Evolutionary conservation across 2,329 filamentous ascomycete genomes (phyloP).

Genomic region (Colletotrichum sansevieriae): DNA sequence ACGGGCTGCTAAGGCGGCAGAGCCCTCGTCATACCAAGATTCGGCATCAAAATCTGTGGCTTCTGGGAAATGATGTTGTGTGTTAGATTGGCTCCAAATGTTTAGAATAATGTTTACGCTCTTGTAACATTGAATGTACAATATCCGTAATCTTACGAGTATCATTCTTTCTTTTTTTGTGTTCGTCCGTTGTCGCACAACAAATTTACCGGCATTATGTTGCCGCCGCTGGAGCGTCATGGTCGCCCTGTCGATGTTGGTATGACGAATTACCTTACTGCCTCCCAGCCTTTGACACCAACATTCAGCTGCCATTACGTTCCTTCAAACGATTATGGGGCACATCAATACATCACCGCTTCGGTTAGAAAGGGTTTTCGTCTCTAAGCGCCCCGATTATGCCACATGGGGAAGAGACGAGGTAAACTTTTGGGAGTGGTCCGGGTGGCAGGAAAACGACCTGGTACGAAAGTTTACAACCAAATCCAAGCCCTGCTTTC

Average conservation of each 20-base stretch:
- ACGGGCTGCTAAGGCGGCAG: constrained; percentile 37
- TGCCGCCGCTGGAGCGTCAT: too few species aligned
- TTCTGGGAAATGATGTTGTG: not conserved
- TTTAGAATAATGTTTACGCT: not conserved
- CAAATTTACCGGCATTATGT: too few species aligned
- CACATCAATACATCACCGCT: constrained; percentile 18
- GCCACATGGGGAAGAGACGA: constrained; percentile 49
- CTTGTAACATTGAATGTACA: constrained; percentile 2
- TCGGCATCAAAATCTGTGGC: not conserved
- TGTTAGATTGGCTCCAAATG: not conserved
- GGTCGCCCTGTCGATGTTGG: too few species aligned
- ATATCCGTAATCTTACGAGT: not conserved
- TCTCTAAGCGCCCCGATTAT: constrained; percentile 45
- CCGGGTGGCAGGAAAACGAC: not conserved
- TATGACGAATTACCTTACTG: too few species aligned
- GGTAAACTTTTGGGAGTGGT: constrained; percentile 45
- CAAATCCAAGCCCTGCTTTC: constrained; percentile 39
- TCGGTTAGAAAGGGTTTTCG: constrained; percentile 13
- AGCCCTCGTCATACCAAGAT: not conserved
- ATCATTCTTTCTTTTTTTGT: not conserved
- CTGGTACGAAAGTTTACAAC: not conserved
- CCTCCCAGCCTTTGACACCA: too few species aligned
- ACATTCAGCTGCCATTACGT: too few species aligned
- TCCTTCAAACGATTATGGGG: not conserved
- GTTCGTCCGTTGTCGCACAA: too few species aligned